Base-by-base conservation (phyloP, 1,284 basidiomycete species). In the Malassezia arunalokei region DNA sequence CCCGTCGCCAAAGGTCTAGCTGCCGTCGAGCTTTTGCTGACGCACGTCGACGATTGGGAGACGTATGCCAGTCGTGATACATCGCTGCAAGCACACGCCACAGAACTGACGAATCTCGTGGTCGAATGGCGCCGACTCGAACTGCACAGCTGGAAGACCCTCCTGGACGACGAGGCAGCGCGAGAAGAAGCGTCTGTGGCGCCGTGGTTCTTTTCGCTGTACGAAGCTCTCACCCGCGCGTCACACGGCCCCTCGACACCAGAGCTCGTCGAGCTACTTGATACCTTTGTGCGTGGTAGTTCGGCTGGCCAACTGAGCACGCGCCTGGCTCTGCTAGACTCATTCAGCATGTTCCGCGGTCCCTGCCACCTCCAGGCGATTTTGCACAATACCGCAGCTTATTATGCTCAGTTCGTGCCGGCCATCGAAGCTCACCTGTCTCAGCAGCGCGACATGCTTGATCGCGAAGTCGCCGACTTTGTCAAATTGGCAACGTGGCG, bases 401-500 rank as follows among this genome's bases (percentile, higher is more conserved):
- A 84, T 73, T 94, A 85, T 66, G 61, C 71, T 9, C 80, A 87
- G 37, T 89, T 84, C 69, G 69, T 77, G 8, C 63, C 76, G 0
- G 74, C 75, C 5, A 74, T 94, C 33, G 66, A 75, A 6, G 68
- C 75, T 6, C 77, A 77, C 6, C 75, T 94, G n/a, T 62, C 70
- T 4, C 74, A 78, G 8, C 83, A 88, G 71, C 81, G 83, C 51
- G 75, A 73, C 1, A 71, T 71, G 1, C 74, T 95, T 40, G 88
- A 95, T 75, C 84, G 83, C 64, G 85, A 92, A 49, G 80, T 98
- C 49, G 80, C 79, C 54, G 82, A 81, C 49, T 86, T 87, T 69
- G 85, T 98, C 78, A 90, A 89, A 73, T 79, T 99, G 37, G 94
- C 94, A 0, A 94, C 89, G 67, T 98, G 94, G 94, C 92, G 87